A percentile compares a stretch with the other conserved stretches of the same genome.
These are phyloP conservation scores for Mollisia scopiformis DNA, from an alignment of 2,329 filamentous ascomycete species.

Conservation along the genomic window DNA sequence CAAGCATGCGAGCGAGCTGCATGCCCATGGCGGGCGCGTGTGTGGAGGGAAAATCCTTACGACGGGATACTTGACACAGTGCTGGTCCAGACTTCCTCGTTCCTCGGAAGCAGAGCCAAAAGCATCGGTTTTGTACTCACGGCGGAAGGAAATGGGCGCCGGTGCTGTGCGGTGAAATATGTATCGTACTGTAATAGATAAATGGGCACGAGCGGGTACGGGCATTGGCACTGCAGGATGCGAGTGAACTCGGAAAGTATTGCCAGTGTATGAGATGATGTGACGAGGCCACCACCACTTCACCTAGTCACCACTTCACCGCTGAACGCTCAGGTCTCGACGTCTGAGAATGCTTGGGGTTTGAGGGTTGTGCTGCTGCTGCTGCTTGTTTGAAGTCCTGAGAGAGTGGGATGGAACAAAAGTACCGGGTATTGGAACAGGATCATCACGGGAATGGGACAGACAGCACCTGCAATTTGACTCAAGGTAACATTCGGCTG, in stretches of 20 bases:
- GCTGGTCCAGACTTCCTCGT: neutral
- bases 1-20: neutral
- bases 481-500: neutral
- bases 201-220: neutral
- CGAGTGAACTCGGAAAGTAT: neutral
- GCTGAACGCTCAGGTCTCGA: neutral
- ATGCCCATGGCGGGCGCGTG: neutral
- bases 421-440: neutral
- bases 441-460: neutral
- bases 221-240: neutral
- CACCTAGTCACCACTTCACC: no score
- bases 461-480: neutral
- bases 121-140: neutral
- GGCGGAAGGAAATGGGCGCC: neutral
- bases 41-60: no score
- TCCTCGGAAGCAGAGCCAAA: neutral
- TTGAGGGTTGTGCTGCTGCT: neutral
- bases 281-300: neutral
- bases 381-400: neutral
- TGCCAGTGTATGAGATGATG: neutral
- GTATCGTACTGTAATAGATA: no score
- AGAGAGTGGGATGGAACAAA: neutral
- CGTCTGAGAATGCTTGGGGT: neutral
- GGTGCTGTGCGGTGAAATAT: neutral
- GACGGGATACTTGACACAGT: neutral